These are phyloP conservation scores for Plantago lanceolata DNA, from an alignment of 305 asterid genomes.

Conservation along the genomic window DNA sequence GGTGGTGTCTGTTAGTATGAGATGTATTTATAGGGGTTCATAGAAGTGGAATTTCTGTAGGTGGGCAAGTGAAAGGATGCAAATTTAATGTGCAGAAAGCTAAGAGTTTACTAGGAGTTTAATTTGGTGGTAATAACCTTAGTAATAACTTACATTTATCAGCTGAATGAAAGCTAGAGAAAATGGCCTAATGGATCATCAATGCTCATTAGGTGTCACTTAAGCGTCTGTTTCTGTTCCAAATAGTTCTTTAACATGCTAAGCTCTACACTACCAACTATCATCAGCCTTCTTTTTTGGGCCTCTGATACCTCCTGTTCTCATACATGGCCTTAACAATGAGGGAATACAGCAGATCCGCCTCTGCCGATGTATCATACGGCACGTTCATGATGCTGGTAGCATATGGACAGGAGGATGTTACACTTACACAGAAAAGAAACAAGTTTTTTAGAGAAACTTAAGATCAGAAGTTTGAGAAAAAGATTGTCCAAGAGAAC, in stretches of 20 bases:
- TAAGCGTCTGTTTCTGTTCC: neutral
- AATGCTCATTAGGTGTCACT: neutral
- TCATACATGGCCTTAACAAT: constrained; percentile 64
- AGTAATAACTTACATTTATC: neutral
- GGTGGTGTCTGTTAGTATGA: neutral
- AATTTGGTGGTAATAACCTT: neutral
- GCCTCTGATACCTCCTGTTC: constrained; percentile 61
- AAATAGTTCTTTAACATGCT: neutral
- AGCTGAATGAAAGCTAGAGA: neutral
- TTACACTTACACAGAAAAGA: neutral
- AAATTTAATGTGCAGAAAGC: neutral
- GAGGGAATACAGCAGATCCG: constrained; percentile 65
- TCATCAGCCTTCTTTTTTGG: constrained; percentile 55
- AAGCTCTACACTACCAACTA: constrained; percentile 36
- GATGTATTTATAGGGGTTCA: neutral
- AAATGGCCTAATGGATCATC: too few relatives aligned
- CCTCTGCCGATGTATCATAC: constrained; percentile 82
- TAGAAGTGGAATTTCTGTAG: neutral
- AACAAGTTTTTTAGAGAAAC: too few relatives aligned
- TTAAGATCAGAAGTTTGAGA: too few relatives aligned
- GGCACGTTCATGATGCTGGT: constrained; percentile 64
- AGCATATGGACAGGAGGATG: neutral
- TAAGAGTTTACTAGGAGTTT: too few relatives aligned
- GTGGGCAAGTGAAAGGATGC: constrained; percentile 1
- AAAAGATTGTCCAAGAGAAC: too few relatives aligned